Percentiles rank a stretch among this genome's conserved stretches.
Evolutionary conservation across 169 alveolate species (phyloP).

Genomic region (Plasmodium relictum): DNA sequence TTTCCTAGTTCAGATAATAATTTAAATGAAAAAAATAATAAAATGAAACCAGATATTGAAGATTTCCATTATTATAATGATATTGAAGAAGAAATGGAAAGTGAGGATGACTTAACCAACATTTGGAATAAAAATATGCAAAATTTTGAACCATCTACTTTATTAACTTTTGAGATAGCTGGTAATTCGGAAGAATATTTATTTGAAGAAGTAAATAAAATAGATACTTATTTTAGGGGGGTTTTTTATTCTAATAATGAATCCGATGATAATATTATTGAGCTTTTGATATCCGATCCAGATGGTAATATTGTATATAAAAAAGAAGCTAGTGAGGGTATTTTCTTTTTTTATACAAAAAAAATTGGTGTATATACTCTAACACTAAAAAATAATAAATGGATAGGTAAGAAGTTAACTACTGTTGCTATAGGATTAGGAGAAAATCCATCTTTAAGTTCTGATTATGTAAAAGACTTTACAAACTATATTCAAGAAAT

Average conservation of each 20-base stretch:
- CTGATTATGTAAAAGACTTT: constrained; percentile 69
- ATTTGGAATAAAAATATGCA: constrained; percentile 75
- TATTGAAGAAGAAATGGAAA: constrained; percentile 8
- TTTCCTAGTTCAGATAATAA: not conserved
- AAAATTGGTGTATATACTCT: constrained; percentile 57
- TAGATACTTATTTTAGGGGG: constrained; percentile 65
- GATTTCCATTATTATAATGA: constrained; percentile 40
- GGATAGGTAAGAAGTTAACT: constrained; percentile 49
- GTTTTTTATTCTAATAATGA: constrained; percentile 68
- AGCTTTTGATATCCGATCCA: constrained; percentile 54
- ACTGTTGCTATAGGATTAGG: constrained; percentile 77
- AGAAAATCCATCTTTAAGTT: constrained; percentile 52
- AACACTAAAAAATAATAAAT: constrained; percentile 51
- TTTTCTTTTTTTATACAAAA: constrained; percentile 64
- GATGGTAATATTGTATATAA: constrained; percentile 41
- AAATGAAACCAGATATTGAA: constrained; percentile 64
- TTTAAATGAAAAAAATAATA: constrained; percentile 5
- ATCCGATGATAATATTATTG: constrained; percentile 47
- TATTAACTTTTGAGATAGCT: constrained; percentile 61
- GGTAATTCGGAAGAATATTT: constrained; percentile 70
- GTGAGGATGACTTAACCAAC: constrained; percentile 60
- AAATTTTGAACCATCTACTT: constrained; percentile 69
- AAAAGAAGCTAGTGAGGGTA: constrained; percentile 73
- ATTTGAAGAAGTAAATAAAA: constrained; percentile 33
- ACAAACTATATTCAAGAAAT: constrained; percentile 60